Evolutionary conservation across 73 alveolate species (phyloP), one percentile per base, ranked within the genome.

Genomic region (Durusdinium trenchii): DNA sequence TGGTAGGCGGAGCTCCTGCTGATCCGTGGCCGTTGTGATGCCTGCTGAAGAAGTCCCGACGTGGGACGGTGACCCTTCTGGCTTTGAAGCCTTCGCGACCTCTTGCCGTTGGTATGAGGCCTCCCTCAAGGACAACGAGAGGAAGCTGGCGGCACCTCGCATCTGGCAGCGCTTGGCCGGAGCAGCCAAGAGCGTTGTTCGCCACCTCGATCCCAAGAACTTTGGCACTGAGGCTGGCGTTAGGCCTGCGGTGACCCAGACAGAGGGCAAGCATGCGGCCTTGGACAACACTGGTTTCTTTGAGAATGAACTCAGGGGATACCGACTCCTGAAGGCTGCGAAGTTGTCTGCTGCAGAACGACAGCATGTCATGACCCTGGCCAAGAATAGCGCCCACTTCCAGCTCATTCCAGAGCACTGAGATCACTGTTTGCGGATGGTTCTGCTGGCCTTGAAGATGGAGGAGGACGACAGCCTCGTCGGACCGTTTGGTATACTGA

Each of bases 101-200:
- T 32, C 48, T 35, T 51, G 81, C 48, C 38, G 60, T 0, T 51
- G 94, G 94, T 85, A 36, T 26, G 78, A 36, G 45, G 23, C 7
- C 23, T 38, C 51, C 28, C 43, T 85, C 45, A 85, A 85, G 81
- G 94, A 85, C 28, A 18, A 26, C 26, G 94, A 84, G 40, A 35
- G 54, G 94, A 52, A 40, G 94, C 46, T 38, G 6, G 94, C 94
- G 20, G 94, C 94, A 1, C 54, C 94, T 0, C 51, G 94, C 0
- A 52, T 84, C 2, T 84, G 94, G 94, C 73, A 54, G 47, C 69
- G 69, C 7, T 76, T 84, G 1, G 4, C 23, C 2, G 94, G 94
- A 0, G 43, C 79, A 0, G 94, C 94, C 26, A 84, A 84, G 57
- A 51, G 78, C 7, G 94, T 84, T 38, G 94, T 84, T 7, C 42